Conservation (phyloP, 2,329 filamentous ascomycete species). For the Curvularia spicifera region DNA sequence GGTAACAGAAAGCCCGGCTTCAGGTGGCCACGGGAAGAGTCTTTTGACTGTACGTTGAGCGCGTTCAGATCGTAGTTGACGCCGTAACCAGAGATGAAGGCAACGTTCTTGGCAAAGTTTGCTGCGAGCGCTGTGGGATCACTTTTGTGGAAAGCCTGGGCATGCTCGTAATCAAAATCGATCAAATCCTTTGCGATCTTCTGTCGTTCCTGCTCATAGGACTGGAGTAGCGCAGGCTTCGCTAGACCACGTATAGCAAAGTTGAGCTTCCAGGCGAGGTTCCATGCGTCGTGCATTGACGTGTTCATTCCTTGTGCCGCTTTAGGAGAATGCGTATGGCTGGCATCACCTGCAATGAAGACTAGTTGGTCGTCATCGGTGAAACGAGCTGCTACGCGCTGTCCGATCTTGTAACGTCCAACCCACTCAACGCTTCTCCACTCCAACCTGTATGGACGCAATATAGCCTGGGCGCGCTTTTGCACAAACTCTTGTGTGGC, state of each 20-base stretch:
- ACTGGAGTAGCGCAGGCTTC: constrained; percentile 47
- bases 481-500: constrained; percentile 72
- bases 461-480: constrained; percentile 62
- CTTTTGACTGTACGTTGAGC: constrained; percentile 65
- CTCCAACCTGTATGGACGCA: constrained; percentile 54
- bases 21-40: constrained; percentile 55
- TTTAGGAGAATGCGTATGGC: constrained; percentile 52
- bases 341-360: constrained; percentile 60
- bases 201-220: constrained; percentile 52
- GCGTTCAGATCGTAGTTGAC: constrained; percentile 70
- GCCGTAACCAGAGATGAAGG: constrained; percentile 75
- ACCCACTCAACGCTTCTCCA: constrained; percentile 60
- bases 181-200: constrained; percentile 55
- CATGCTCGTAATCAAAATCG: constrained; percentile 57
- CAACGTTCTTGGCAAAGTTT: constrained; percentile 73
- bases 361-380: constrained; percentile 51
- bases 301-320: constrained; percentile 56
- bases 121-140: constrained; percentile 68
- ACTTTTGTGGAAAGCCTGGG: constrained; percentile 62
- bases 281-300: constrained; percentile 54
- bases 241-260: constrained; percentile 49
- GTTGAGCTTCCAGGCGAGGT: constrained; percentile 55
- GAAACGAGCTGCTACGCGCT: constrained; percentile 57
- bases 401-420: constrained; percentile 58
- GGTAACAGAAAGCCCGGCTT: constrained; percentile 59